Conservation (phyloP, 148 eudicot species). For the Silene conica region DNA sequence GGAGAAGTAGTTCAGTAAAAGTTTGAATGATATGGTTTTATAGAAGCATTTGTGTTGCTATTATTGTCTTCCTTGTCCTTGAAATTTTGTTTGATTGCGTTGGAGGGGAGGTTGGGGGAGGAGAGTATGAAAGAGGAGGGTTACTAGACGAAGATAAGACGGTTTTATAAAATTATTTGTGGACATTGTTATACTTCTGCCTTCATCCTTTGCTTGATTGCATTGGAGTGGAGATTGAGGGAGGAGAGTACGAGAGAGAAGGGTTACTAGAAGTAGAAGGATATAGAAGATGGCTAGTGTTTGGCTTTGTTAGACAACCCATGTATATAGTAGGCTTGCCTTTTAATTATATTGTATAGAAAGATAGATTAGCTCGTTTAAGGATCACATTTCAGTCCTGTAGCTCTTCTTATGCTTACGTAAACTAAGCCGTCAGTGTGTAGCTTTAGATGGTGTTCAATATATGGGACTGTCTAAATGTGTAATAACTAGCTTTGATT, state of each 20-base stretch:
- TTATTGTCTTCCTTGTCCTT: not conserved
- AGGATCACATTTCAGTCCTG: not conserved
- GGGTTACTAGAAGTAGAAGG: not conserved
- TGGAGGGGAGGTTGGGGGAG: not conserved
- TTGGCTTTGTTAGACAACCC: not conserved
- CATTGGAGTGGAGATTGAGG: not conserved
- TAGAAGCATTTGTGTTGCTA: not conserved
- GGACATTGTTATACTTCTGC: not conserved
- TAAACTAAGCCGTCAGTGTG: not conserved
- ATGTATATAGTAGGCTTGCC: not conserved
- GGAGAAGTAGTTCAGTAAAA: no score
- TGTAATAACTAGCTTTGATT: conserved; percentile 24
- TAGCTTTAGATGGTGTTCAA: not conserved
- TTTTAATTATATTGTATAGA: no score
- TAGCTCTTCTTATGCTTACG: not conserved
- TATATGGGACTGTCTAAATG: not conserved
- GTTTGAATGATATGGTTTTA: not conserved
- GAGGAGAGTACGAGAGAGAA: not conserved
- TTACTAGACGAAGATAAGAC: not conserved
- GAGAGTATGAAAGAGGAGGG: not conserved
- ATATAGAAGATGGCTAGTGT: not conserved
- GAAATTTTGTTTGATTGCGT: not conserved
- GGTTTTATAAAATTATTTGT: no score
- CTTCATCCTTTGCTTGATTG: not conserved
- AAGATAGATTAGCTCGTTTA: no score